Percentiles rank a stretch among this genome's conserved stretches.
These are phyloP conservation scores for Ogataea zsoltii DNA, from an alignment of 805 yeast species.

Conservation along the genomic window DNA sequence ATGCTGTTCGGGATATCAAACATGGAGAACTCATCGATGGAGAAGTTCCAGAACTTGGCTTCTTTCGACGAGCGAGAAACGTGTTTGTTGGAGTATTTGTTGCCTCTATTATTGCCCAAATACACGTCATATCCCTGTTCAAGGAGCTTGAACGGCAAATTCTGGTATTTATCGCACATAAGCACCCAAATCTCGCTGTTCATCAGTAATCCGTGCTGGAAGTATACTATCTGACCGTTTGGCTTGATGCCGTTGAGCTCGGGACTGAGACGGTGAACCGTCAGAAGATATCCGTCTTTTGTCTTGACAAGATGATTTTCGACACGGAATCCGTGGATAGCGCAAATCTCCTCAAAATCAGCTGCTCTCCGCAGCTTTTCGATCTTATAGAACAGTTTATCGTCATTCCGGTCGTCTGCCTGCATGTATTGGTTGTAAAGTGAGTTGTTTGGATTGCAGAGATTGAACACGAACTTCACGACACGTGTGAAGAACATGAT, in stretches of 20 bases:
- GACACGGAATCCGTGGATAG: slow-evolving; percentile 63
- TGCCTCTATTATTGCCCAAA: slow-evolving; percentile 91
- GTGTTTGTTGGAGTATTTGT: slow-evolving; percentile 89
- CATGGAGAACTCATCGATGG: slow-evolving; percentile 88
- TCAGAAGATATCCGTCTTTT: slow-evolving; percentile 71
- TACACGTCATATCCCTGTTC: slow-evolving; percentile 91
- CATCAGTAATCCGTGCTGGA: slow-evolving; percentile 93
- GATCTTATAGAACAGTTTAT: slow-evolving; percentile 23
- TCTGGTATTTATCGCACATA: slow-evolving; percentile 40
- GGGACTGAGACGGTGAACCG: slow-evolving; percentile 66
- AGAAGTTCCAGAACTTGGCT: slow-evolving; percentile 81
- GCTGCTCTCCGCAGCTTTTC: slow-evolving; percentile 45
- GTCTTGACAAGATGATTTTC: slow-evolving; percentile 81
- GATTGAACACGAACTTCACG: slow-evolving; percentile 21
- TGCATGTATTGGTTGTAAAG: slow-evolving; percentile 26
- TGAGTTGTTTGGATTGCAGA: slow-evolving; percentile 22
- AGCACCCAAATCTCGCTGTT: slow-evolving; percentile 70
- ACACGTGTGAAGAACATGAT: slow-evolving; percentile 26
- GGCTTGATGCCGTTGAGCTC: slow-evolving; percentile 31
- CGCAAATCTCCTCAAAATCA: slow-evolving; percentile 65
- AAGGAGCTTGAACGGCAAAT: slow-evolving; percentile 73
- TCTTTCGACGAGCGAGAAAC: slow-evolving; percentile 38
- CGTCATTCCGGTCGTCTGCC: slow-evolving; percentile 15
- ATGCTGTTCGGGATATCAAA: slow-evolving; percentile 87
- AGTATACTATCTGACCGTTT: slow-evolving; percentile 60